A percentile compares a stretch with the other conserved stretches of the same genome.
Evolutionary conservation across 805 yeast genomes (phyloP).

Genomic region (Ogataea zsoltii): DNA sequence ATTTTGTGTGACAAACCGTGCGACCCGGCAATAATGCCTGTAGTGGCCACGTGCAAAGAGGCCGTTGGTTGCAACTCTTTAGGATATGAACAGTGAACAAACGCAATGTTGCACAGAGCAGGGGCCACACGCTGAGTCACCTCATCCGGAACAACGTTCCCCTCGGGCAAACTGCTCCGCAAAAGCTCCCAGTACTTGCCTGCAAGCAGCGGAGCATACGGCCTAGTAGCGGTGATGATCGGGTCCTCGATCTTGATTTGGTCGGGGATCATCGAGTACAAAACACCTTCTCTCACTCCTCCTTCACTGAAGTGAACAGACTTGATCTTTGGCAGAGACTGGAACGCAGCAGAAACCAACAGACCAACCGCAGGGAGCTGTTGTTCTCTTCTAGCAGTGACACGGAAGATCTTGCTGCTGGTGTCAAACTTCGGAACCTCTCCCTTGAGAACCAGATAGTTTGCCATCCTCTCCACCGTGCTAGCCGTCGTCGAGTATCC

Average conservation of each 20-base stretch:
- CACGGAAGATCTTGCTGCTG: constrained; percentile 53
- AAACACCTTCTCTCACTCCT: constrained; percentile 75
- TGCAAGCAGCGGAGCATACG: constrained; percentile 69
- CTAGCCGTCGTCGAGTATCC: constrained; percentile 62
- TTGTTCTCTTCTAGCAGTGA: constrained; percentile 62
- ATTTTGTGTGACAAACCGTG: constrained; percentile 75
- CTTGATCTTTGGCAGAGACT: constrained; percentile 58
- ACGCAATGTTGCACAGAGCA: constrained; percentile 72
- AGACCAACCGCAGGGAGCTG: constrained; percentile 73
- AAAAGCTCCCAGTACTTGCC: constrained; percentile 55
- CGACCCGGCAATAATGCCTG: constrained; percentile 74
- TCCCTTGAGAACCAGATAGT: constrained; percentile 50
- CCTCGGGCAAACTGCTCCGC: constrained; percentile 55
- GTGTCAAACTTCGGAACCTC: constrained; percentile 43
- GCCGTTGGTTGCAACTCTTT: constrained; percentile 76
- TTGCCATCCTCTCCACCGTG: constrained; percentile 52
- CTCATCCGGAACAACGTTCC: constrained; percentile 54
- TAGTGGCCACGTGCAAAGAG: constrained; percentile 68
- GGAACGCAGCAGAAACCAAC: constrained; percentile 60
- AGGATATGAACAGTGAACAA: constrained; percentile 75
- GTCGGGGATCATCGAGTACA: constrained; percentile 61
- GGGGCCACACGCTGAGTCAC: constrained; percentile 62
- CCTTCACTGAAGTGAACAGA: constrained; percentile 73
- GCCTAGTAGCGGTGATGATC: constrained; percentile 63
- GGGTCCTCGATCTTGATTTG: constrained; percentile 68